These are phyloP conservation scores for Colletotrichum sp. DNA, from an alignment of 2,329 filamentous ascomycete genomes.

Conservation along the genomic window DNA sequence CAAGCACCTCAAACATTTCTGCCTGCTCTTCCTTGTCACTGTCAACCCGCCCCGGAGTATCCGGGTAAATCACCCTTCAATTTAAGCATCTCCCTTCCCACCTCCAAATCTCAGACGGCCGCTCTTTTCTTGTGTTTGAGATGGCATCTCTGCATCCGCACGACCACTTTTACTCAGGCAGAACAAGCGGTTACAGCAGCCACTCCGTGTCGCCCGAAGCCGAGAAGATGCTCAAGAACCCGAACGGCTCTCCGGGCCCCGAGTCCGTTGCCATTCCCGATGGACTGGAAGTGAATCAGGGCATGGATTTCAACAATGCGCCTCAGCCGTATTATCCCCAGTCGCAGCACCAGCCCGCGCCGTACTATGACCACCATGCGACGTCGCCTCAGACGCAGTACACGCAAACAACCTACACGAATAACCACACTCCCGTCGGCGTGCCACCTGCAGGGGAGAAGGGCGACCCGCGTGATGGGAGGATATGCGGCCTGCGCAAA, in stretches of 20 bases:
- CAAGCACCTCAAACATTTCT: background rate
- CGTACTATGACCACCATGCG: background rate
- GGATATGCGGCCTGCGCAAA: constrained; percentile 9
- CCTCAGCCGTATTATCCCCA: constrained; percentile 3
- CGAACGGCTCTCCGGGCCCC: background rate
- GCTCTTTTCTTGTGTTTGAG: background rate
- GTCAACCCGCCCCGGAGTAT: background rate
- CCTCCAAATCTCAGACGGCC: background rate
- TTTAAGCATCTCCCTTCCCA: background rate
- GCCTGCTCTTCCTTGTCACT: background rate
- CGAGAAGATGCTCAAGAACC: constrained; percentile 16
- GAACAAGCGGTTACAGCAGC: background rate
- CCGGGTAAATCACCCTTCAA: background rate
- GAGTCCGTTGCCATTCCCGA: constrained; percentile 11
- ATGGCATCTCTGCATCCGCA: constrained; percentile 7
- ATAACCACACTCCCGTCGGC: background rate
- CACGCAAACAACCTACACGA: background rate
- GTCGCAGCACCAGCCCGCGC: background rate
- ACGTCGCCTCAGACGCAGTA: background rate
- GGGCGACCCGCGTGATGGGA: background rate
- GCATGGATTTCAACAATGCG: background rate
- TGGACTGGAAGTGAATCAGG: constrained; percentile 1
- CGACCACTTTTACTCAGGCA: background rate
- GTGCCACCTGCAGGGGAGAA: background rate
- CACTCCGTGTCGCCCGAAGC: constrained; percentile 2